Conservation (phyloP, 202 grass and related monocot genomes). For the Schoenoplectus tabernaemontani region DNA sequence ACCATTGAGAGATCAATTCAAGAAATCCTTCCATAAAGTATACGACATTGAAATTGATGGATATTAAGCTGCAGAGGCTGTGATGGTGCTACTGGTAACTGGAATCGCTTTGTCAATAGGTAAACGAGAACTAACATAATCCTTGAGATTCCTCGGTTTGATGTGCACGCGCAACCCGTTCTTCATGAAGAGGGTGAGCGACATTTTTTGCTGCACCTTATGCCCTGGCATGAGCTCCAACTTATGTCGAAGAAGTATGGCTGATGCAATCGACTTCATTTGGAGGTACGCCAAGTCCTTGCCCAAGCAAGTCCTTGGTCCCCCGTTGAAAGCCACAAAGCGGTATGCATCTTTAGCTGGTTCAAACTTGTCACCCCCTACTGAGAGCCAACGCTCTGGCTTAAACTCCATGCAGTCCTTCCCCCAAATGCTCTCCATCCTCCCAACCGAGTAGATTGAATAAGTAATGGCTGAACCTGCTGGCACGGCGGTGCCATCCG, state of each 20-base stretch:
- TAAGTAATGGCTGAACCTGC: constrained; percentile 85
- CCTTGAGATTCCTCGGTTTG: constrained; percentile 47
- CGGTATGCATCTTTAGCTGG: constrained; percentile 65
- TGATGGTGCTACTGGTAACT: constrained; percentile 35
- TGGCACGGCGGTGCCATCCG: constrained; percentile 65
- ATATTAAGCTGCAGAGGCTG: constrained; percentile 45
- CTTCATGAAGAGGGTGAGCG: constrained; percentile 97
- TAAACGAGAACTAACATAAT: constrained; percentile 18
- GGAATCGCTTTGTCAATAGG: not conserved
- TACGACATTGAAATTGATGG: not conserved
- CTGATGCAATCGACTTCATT: constrained; percentile 92
- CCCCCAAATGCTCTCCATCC: constrained; percentile 89
- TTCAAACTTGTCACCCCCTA: constrained; percentile 55
- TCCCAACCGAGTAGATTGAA: constrained; percentile 87
- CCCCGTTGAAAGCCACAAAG: constrained; percentile 90
- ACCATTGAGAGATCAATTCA: not conserved
- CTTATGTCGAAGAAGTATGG: constrained; percentile 74
- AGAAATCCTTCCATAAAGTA: not conserved
- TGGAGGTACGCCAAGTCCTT: constrained; percentile 95
- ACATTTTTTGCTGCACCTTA: constrained; percentile 95
- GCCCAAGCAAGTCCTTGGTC: constrained; percentile 82
- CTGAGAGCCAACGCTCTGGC: constrained; percentile 80
- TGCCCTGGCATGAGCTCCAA: constrained; percentile 68
- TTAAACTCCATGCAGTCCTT: constrained; percentile 78
- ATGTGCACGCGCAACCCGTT: constrained; percentile 64